Conservation (phyloP, 2,329 filamentous ascomycete genomes). For the Trichoderma atrobrunneum region DNA sequence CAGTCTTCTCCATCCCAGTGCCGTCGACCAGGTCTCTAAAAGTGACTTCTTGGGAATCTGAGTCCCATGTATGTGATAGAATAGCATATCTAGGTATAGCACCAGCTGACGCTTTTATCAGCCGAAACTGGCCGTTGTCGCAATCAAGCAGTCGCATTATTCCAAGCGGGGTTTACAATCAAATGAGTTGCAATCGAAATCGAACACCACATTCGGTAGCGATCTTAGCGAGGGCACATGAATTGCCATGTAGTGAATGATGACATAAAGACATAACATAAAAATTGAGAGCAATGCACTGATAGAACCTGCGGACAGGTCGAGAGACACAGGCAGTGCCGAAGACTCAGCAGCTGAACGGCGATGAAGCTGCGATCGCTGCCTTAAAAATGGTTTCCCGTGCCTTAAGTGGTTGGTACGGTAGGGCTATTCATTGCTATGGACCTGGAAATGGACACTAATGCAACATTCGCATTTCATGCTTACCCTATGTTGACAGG, state of each 20-base stretch:
- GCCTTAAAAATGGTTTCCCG: neutral
- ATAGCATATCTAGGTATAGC: slow-evolving; percentile 19
- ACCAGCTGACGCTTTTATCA: neutral
- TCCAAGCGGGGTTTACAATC: neutral
- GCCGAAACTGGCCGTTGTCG: neutral
- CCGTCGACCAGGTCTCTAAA: slow-evolving; percentile 12
- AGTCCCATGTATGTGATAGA: slow-evolving; percentile 21
- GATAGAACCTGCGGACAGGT: neutral
- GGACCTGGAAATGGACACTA: neutral
- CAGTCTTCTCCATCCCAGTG: slow-evolving; percentile 21
- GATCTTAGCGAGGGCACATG: neutral
- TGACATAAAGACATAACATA: neutral
- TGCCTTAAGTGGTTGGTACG: neutral
- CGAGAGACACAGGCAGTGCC: neutral
- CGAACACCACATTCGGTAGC: neutral
- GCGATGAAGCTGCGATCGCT: neutral
- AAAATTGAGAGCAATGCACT: neutral
- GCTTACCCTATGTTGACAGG: neutral
- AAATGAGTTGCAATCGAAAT: neutral
- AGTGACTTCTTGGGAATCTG: slow-evolving; percentile 11
- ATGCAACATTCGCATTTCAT: neutral
- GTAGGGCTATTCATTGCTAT: neutral
- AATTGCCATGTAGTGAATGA: neutral
- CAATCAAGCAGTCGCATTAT: neutral
- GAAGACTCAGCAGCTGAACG: neutral